phyloP scores from a whole-genome alignment of 2,329 filamentous ascomycete genomes.

The Huntiella savannae region DNA sequence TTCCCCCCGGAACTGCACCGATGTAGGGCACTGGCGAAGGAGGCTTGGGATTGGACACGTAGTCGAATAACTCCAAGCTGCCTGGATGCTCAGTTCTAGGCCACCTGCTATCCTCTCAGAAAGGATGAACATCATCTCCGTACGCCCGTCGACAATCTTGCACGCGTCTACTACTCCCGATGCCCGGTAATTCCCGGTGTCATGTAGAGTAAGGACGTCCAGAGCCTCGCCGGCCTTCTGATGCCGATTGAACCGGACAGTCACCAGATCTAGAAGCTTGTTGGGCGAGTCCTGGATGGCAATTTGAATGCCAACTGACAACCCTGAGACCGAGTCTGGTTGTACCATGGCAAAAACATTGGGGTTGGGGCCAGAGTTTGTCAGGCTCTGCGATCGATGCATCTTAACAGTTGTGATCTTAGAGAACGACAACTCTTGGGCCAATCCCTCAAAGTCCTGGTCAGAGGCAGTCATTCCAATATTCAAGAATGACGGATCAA shows the following conservation, averaged over 20 bases:
- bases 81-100: conserved; percentile 51
- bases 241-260: conserved; percentile 6
- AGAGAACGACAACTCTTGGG: conserved; percentile 51
- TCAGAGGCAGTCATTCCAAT: conserved; percentile 19
- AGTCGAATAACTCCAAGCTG: conserved; percentile 55
- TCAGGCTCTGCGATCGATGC: conserved; percentile 18
- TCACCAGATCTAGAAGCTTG: conserved; percentile 29
- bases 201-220: conserved; percentile 12
- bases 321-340: conserved; percentile 35
- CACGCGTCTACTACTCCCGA: conserved; percentile 56
- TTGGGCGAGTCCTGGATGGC: conserved; percentile 53
- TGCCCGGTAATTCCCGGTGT: conserved; percentile 35
- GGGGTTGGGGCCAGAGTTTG: neutral
- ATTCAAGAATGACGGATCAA: conserved; percentile 40
- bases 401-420: conserved; percentile 50
- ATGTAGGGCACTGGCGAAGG: conserved; percentile 38
- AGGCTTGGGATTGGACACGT: conserved; percentile 45
- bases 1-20: conserved; percentile 28
- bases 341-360: conserved; percentile 50
- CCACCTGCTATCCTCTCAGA: conserved; percentile 44
- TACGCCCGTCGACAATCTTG: conserved; percentile 45
- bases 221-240: neutral
- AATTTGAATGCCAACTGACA: conserved; percentile 38
- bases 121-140: conserved; percentile 51
- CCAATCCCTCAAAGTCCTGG: conserved; percentile 45